Percentiles rank a stretch among this genome's conserved stretches.
phyloP scores from a whole-genome alignment of 371 early-diverging fungal species.

The Rhizopus delemar region DNA sequence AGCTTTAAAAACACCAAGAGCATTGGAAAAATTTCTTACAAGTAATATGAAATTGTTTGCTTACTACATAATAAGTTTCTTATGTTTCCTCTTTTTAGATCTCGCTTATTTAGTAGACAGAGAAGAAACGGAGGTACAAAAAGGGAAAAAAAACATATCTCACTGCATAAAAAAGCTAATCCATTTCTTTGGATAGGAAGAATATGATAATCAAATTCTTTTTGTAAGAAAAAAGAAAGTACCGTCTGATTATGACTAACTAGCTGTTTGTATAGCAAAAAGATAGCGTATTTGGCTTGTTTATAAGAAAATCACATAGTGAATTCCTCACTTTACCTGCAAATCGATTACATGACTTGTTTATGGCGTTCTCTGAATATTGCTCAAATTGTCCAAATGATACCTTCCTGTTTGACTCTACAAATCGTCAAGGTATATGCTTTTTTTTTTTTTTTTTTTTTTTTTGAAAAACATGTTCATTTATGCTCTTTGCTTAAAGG shows the following conservation, averaged over 20 bases:
- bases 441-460: slow-evolving; percentile 1
- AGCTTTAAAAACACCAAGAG: background rate
- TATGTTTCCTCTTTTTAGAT: background rate
- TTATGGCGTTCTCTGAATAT: background rate
- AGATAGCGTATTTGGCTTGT: slow-evolving; percentile 41
- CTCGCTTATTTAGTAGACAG: no score
- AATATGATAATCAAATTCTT: background rate
- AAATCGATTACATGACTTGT: slow-evolving; percentile 11
- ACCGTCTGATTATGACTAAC: background rate
- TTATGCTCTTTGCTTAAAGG: background rate
- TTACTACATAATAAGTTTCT: background rate
- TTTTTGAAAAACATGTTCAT: slow-evolving; percentile 3
- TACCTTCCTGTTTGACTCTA: background rate
- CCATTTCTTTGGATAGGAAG: no score
- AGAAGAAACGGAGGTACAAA: background rate
- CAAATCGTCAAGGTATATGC: background rate
- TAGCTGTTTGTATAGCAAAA: slow-evolving; percentile 26
- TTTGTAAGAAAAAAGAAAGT: slow-evolving; percentile 3
- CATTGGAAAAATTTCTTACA: background rate
- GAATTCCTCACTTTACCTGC: slow-evolving; percentile 31
- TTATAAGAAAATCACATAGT: slow-evolving; percentile 37
- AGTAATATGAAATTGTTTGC: background rate
- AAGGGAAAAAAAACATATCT: no score
- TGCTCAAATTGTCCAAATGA: background rate
- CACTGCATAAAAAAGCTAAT: no score